Percentiles rank a stretch among this genome's conserved stretches.
Conservation (phyloP, 176 grass and related monocot genomes). For the Alloteropsis semialata region DNA sequence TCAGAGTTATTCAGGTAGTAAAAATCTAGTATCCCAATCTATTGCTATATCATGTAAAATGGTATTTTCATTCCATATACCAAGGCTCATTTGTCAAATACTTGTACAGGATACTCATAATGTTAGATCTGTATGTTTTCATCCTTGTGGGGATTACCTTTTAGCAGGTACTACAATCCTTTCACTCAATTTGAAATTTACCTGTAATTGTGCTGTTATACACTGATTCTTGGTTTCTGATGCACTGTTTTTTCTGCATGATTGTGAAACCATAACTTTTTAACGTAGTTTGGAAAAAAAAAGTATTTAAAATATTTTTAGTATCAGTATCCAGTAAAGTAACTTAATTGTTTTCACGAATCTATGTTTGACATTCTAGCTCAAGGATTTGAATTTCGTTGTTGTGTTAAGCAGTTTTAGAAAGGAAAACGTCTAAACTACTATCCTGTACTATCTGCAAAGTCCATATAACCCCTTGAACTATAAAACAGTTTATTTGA, state of each 20-base stretch:
- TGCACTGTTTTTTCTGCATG: background rate
- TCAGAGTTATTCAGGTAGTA: slow-evolving; percentile 95
- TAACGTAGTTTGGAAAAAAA: background rate
- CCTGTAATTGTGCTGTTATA: slow-evolving; percentile 16
- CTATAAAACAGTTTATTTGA: too few relatives aligned
- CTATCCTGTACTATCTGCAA: too few relatives aligned
- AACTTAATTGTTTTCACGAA: background rate
- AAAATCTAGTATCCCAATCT: slow-evolving; percentile 25
- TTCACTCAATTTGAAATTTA: slow-evolving; percentile 9
- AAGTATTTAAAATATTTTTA: background rate
- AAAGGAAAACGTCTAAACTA: too few relatives aligned
- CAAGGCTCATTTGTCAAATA: slow-evolving; percentile 8
- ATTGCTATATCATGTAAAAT: slow-evolving; percentile 7
- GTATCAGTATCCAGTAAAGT: background rate
- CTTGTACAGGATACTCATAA: slow-evolving; percentile 92
- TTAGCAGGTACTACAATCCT: slow-evolving; percentile 70
- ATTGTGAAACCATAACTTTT: background rate
- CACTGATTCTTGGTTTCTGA: slow-evolving; percentile 14
- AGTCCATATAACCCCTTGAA: too few relatives aligned
- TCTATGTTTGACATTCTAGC: background rate
- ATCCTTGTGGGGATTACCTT: slow-evolving; percentile 94
- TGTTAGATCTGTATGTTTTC: slow-evolving; percentile 96
- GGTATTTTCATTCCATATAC: background rate
- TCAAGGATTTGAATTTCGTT: slow-evolving; percentile 1
- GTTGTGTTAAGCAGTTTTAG: background rate